Conservation (phyloP, 2,329 filamentous ascomycete genomes). For the Fusarium miscanthi region DNA sequence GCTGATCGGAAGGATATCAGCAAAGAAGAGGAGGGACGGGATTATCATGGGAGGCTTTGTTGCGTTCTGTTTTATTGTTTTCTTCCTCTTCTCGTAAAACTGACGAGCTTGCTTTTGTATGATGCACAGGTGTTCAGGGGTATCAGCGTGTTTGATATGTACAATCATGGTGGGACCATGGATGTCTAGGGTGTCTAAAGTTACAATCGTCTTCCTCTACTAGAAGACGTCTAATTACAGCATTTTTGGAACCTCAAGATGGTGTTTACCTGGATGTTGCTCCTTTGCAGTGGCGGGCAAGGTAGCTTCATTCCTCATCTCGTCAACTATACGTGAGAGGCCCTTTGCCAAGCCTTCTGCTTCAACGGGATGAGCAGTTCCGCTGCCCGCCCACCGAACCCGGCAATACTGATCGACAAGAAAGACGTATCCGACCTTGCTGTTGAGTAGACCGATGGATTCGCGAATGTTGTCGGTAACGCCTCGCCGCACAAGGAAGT, state of each 20-base stretch:
- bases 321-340: conserved; percentile 70
- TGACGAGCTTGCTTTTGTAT: conserved; percentile 20
- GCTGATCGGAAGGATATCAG: conserved; percentile 90
- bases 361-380: conserved; percentile 73
- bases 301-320: conserved; percentile 57
- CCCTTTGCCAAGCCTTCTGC: conserved; percentile 73
- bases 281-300: conserved; percentile 51
- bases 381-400: conserved; percentile 95
- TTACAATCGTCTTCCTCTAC: conserved; percentile 39
- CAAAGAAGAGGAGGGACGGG: conserved; percentile 93
- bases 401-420: conserved; percentile 87
- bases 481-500: conserved; percentile 70
- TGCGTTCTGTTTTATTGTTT: conserved; percentile 86
- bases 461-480: conserved; percentile 71
- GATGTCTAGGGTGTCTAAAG: conserved; percentile 39
- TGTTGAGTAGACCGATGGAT: conserved; percentile 79
- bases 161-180: conserved; percentile 45
- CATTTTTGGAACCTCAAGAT: conserved; percentile 45
- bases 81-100: conserved; percentile 78
- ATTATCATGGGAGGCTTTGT: conserved; percentile 94
- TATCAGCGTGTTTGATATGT: conserved; percentile 52
- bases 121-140: conserved; percentile 52
- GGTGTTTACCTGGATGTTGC: conserved; percentile 48
- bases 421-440: conserved; percentile 94
- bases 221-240: conserved; percentile 39